These are phyloP conservation scores for Monoraphidium neglectum DNA, from an alignment of 139 green algal genomes.

Conservation along the genomic window DNA sequence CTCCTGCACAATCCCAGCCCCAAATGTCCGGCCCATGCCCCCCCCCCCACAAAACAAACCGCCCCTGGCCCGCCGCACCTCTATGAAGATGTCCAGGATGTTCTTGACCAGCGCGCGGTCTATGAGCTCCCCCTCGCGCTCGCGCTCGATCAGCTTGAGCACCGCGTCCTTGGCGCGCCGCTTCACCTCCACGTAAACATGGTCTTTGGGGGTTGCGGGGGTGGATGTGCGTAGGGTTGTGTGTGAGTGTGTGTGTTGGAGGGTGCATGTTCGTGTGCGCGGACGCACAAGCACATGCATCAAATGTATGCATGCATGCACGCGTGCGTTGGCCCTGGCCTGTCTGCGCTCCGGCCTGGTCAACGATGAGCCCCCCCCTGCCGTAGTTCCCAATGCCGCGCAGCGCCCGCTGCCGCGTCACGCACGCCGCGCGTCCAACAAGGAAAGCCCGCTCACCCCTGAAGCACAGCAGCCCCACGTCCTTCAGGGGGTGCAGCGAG, in stretches of 20 bases:
- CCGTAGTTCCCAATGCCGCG: too few relatives aligned
- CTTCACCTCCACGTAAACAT: conserved; percentile 87
- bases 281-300: background rate
- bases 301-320: too few relatives aligned
- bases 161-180: conserved; percentile 69
- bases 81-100: conserved; percentile 96
- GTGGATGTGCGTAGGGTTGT: background rate
- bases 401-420: too few relatives aligned
- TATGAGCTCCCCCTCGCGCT: conserved; percentile 95
- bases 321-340: too few relatives aligned
- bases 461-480: conserved; percentile 95
- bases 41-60: too few relatives aligned
- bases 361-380: too few relatives aligned
- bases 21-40: too few relatives aligned
- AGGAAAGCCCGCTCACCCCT: conserved; percentile 36
- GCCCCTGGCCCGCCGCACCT: conserved; percentile 50
- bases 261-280: too few relatives aligned
- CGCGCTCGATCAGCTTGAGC: conserved; percentile 79
- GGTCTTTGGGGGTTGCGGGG: conserved; percentile 61
- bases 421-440: too few relatives aligned
- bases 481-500: conserved; percentile 83
- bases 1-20: too few relatives aligned
- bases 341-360: too few relatives aligned
- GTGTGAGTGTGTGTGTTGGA: too few relatives aligned
- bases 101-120: conserved; percentile 93